phyloP scores from a whole-genome alignment of 2,329 filamentous ascomycete genomes.

The Fusarium agapanthi region DNA sequence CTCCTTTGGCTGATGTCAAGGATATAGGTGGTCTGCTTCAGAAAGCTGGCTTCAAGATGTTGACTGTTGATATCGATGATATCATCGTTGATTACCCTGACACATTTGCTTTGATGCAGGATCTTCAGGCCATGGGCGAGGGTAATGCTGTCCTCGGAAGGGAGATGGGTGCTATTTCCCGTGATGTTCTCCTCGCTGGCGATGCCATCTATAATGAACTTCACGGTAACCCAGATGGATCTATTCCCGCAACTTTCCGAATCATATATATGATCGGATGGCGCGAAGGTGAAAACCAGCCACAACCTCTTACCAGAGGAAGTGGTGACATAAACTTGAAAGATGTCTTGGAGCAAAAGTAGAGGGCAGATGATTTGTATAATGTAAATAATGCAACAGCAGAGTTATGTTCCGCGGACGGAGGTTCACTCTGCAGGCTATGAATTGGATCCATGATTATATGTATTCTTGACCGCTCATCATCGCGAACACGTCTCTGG shows the following conservation, averaged over 20 bases:
- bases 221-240: constrained; percentile 82
- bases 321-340: constrained; percentile 89
- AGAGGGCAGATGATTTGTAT: constrained; percentile 16
- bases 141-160: constrained; percentile 87
- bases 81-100: constrained; percentile 95
- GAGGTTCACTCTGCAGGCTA: background rate
- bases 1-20: constrained; percentile 88
- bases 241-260: constrained; percentile 88
- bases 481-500: constrained; percentile 8
- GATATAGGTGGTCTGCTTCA: constrained; percentile 90
- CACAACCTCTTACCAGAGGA: constrained; percentile 81
- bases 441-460: constrained; percentile 27
- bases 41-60: constrained; percentile 89
- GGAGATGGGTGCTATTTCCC: constrained; percentile 78
- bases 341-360: constrained; percentile 71
- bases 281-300: constrained; percentile 84
- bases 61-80: constrained; percentile 97
- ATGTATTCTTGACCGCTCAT: constrained; percentile 28
- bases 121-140: constrained; percentile 97
- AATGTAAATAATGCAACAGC: constrained; percentile 24
- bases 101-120: constrained; percentile 89
- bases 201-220: constrained; percentile 89
- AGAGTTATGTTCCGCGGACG: background rate
- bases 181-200: constrained; percentile 86
- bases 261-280: constrained; percentile 99